Evolutionary conservation across 306 rosid species (phyloP), one percentile per base, ranked within the genome.

Genomic region (Dalbergia cochinchinensis): DNA sequence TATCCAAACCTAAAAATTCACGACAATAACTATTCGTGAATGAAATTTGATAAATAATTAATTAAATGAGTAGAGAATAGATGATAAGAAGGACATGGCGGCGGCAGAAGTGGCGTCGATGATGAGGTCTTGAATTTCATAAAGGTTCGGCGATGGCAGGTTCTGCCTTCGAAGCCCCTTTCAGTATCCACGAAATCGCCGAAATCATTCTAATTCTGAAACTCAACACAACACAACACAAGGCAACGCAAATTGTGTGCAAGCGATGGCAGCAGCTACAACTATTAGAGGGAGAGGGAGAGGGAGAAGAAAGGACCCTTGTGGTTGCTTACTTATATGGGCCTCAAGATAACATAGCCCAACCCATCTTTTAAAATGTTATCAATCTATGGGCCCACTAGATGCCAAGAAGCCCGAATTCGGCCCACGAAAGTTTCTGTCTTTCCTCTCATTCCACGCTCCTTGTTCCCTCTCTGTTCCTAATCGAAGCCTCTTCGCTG

Each of bases 181-280:
- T 92, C 22, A 97, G 97, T 11, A 94, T 69, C 97, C 97, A 94
- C 1, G 91, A 89, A 65, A 91, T 82, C 0, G 95, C 79, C 1
- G 97, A 78, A 72, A 94, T 92, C 97, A 91, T 91, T 14, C 4
- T 53, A 50, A 0, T 2, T 39, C 66, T 22, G 18, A 50, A 14
- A n/a, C n/a, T n/a, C n/a, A n/a, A 20, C 18, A 16, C 12, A 16
- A 4, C 16, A 11, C 11, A 4, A 4, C 37, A 34, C 37, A 34
- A 20, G 2, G 9, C 20, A 16, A 7, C 5, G 59, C 9, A 15
- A 16, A 7, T 7, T 4, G 57, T n/a, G n/a, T 34, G 4, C 22
- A 53, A 16, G 20, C 20, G 20, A 20, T 16, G 7, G 58, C 58
- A 58, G 63, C 5, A 57, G 55, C 16, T 61, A 22, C 5, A 57